These are phyloP conservation scores for Blastobotrys persicus DNA, from an alignment of 1,139 yeast genomes.

Conservation along the genomic window DNA sequence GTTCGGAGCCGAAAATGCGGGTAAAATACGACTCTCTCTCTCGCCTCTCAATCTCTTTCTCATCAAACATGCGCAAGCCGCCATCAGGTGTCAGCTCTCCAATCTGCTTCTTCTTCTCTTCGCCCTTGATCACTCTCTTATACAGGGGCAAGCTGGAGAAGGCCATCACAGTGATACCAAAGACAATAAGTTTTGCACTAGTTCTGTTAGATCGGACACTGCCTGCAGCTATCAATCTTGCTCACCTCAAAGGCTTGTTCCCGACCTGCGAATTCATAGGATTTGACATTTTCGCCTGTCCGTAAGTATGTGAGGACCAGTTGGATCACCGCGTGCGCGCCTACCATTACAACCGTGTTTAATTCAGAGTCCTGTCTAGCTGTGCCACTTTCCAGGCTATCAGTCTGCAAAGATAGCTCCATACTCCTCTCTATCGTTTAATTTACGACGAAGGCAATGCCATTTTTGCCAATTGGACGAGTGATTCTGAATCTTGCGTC, in stretches of 20 bases:
- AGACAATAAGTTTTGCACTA: slow-evolving; percentile 41
- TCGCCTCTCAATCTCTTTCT: slow-evolving; percentile 42
- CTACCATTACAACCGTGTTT: no score
- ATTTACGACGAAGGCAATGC: no score
- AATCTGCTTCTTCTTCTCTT: slow-evolving; percentile 46
- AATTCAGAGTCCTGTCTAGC: no score
- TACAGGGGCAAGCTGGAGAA: slow-evolving; percentile 42
- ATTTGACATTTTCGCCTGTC: no score
- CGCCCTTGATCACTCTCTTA: slow-evolving; percentile 43
- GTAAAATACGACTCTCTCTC: slow-evolving; percentile 43
- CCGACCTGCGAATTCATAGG: slow-evolving; percentile 4
- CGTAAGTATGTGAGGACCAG: no score
- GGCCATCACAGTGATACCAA: slow-evolving; percentile 42
- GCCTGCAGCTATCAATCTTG: not conserved
- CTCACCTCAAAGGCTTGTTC: not conserved
- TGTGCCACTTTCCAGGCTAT: no score
- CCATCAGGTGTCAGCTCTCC: slow-evolving; percentile 53
- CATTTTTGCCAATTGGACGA: no score
- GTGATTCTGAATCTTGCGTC: no score
- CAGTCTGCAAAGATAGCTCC: no score
- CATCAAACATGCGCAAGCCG: slow-evolving; percentile 44
- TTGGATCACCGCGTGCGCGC: no score
- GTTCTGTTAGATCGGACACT: no score
- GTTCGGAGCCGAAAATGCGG: slow-evolving; percentile 40
- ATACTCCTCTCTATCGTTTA: no score